Base-by-base conservation (phyloP, 1,284 basidiomycete species). In the Puccinia triticina region DNA sequence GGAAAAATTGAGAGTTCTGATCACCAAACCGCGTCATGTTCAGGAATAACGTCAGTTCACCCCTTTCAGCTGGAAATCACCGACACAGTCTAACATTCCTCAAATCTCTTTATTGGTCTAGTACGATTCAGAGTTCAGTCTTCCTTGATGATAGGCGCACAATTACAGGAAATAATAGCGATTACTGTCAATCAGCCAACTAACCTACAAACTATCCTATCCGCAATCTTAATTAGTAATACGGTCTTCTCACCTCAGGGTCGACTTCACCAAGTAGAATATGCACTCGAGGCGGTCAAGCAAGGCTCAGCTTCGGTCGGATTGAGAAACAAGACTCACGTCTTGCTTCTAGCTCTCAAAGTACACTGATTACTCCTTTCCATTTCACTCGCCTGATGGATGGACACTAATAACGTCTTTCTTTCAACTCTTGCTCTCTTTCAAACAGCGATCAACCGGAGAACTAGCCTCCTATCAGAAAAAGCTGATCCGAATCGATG, bases 401-500 rank as follows among this genome's bases (percentile, higher is more conserved):
- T 40, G 40, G 34, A 23, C 16, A 66, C 40, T 10, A 40, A 29
- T 66, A 10, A 43, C 66, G n/a, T 59, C 55, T 40, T 80, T 29
- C 29, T 66, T 23, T 66, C 21, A 18, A n/a, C 34, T 34, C 59
- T 14, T 64, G 32, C 11, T 66, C 12, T 69, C 48, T 26, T 2
- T 34, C 18, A 59, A 64, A 11, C 85, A 99, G 95, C 91, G 96
- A 87, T 98, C 96, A n/a, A 96, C 95, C 14, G 96, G 96, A 84
- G 97, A 99, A 88, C 91, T 99, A 77, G 96, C 97, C 21, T 94
- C 93, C 57, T 98, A 99, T 90, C 97, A 99, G 88, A 96, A 99
- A 89, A 99, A 99, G 91, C 94, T 99, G 92, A 96, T 97, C 88
- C 91, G 95, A 86, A 97, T 99, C 91, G 97, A 99, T 88, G 96